Evolutionary conservation across 2,329 filamentous ascomycete genomes (phyloP), one percentile per base, ranked within the genome.

Genomic region (Botrytis galanthina): DNA sequence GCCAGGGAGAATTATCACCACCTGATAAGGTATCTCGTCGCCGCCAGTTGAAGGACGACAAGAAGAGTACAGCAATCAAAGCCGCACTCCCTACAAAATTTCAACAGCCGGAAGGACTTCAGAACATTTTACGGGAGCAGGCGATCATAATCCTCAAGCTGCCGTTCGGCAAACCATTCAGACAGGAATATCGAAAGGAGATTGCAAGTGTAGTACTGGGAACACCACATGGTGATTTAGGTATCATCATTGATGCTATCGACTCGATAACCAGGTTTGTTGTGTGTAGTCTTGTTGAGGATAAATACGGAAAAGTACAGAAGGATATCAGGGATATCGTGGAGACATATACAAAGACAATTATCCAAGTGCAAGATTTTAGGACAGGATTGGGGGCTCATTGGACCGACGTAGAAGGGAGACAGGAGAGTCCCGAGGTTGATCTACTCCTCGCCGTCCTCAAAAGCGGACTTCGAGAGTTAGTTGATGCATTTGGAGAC

Each of bases 251-350:
- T 69, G 90, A 95, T 80, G 92, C 93, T 1, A 86, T 91, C n/a
- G 89, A 90, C 74, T 88, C 91, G 0, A 83, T 96, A 57, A 89
- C 89, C 20, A 86, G 87, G 68, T 86, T 98, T 42, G 88, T 93
- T 0, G 87, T 93, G 6, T 88, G 88, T 75, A 95, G 92, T 81
- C 83, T 98, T 71, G 84, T 85, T 5, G 95, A 98, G 82, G 95
- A 98, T 81, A 87, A 87, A 64, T 96, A 90, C 80, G 95, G 95
- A 22, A 92, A 93, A 77, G 95, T 97, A n/a, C 92, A 97, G 77
- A 87, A 90, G 61, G 93, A 96, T 76, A 90, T 98, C 3, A 89
- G 92, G 1, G 84, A 83, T 67, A 91, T 97, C 73, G 89, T 98
- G 69, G 88, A 91, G 64, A 89, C 90, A 1, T 88, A 97, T 75